A percentile compares a stretch with the other conserved stretches of the same genome.
Evolutionary conservation across 2,329 filamentous ascomycete species (phyloP).

Genomic region (Calonectria pteridis): DNA sequence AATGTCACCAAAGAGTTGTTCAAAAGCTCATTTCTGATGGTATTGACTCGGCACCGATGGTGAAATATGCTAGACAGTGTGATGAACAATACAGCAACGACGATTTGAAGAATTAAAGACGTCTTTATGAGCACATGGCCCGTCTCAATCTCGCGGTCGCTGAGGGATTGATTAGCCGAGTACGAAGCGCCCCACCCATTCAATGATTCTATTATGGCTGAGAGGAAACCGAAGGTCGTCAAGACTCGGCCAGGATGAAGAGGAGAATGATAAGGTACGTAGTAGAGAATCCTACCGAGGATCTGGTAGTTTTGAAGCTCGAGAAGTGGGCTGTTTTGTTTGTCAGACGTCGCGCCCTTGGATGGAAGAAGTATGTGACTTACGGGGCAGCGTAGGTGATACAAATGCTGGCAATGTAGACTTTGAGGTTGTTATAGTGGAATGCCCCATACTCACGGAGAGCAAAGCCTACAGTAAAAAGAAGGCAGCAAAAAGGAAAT

Average conservation of each 20-base stretch:
- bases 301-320: slow-evolving; percentile 73
- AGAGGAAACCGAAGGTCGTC: slow-evolving; percentile 60
- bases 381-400: slow-evolving; percentile 52
- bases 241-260: slow-evolving; percentile 60
- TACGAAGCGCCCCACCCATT: slow-evolving; percentile 62
- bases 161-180: slow-evolving; percentile 59
- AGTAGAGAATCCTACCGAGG: slow-evolving; percentile 69
- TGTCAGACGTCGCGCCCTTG: not conserved
- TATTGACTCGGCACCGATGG: slow-evolving; percentile 53
- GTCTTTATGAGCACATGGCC: slow-evolving; percentile 63
- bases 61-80: slow-evolving; percentile 64
- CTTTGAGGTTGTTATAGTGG: slow-evolving; percentile 47
- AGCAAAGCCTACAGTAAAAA: slow-evolving; percentile 69
- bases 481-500: slow-evolving; percentile 64
- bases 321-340: slow-evolving; percentile 62
- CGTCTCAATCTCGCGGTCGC: slow-evolving; percentile 51
- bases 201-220: slow-evolving; percentile 61
- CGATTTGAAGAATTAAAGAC: slow-evolving; percentile 66
- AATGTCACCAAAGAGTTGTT: slow-evolving; percentile 59
- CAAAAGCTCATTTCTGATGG: slow-evolving; percentile 50
- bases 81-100: slow-evolving; percentile 63
- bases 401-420: slow-evolving; percentile 51
- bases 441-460: slow-evolving; percentile 52
- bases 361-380: slow-evolving; percentile 9
- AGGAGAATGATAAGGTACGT: slow-evolving; percentile 68